These are phyloP conservation scores for Rosa persica DNA, from an alignment of 306 rosid species.

Conservation along the genomic window DNA sequence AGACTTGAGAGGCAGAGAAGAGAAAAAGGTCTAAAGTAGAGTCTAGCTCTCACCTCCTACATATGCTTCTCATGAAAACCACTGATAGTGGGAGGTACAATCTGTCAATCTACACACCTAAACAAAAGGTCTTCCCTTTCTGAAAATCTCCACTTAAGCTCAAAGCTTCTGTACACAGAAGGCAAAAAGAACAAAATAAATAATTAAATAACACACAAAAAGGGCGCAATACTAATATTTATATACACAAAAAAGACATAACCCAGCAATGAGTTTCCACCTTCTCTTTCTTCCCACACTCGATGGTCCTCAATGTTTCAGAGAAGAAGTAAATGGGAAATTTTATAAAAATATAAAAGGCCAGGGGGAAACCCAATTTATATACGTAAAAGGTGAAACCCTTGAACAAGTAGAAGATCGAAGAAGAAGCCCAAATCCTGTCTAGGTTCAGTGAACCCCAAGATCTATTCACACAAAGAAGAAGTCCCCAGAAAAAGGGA, in stretches of 20 bases:
- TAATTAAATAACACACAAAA: not conserved
- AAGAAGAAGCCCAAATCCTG: not conserved
- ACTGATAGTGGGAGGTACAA: constrained; percentile 59
- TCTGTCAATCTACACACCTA: constrained; percentile 15
- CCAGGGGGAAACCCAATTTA: not conserved
- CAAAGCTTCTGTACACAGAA: constrained; percentile 23
- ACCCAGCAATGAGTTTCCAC: constrained; percentile 32
- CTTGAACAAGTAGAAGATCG: constrained; percentile 1
- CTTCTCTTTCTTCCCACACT: constrained; percentile 43
- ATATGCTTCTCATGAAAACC: constrained; percentile 48
- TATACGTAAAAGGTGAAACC: not conserved
- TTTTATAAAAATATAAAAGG: not conserved
- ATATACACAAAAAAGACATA: constrained; percentile 11
- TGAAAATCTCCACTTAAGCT: constrained; percentile 27
- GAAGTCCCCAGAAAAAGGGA: constrained; percentile 3
- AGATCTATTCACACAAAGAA: not conserved
- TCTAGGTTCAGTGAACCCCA: constrained; percentile 49
- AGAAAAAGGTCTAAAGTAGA: constrained; percentile 26
- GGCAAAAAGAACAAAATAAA: not conserved
- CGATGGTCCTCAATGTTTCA: constrained; percentile 45
- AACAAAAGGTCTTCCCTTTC: constrained; percentile 16
- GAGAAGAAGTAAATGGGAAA: constrained; percentile 13
- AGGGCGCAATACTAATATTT: not conserved
- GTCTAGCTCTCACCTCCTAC: constrained; percentile 35
- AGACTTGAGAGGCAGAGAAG: constrained; percentile 35